phyloP scores from a whole-genome alignment of 2,329 filamentous ascomycete species.

The Exophiala mesophila region DNA sequence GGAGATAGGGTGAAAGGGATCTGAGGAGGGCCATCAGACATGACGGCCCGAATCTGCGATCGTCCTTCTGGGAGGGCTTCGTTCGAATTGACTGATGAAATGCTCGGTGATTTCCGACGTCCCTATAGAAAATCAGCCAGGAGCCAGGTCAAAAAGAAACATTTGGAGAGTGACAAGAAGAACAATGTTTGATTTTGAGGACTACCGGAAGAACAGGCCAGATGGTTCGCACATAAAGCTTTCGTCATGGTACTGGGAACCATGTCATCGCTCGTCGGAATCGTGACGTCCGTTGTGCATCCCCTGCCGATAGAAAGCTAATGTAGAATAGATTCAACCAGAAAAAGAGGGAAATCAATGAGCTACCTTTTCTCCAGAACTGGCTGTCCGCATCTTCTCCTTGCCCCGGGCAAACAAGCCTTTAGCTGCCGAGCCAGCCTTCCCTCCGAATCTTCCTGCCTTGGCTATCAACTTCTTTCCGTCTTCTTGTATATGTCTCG shows the following conservation, averaged over 20 bases:
- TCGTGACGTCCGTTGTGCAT: no score
- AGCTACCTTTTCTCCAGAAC: constrained; percentile 77
- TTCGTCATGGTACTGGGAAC: no score
- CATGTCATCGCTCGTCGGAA: no score
- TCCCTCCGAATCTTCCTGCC: constrained; percentile 66
- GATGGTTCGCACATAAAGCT: no score
- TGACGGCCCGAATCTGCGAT: constrained; percentile 14
- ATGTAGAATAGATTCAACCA: background rate
- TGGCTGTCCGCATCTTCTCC: constrained; percentile 67
- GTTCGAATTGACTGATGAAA: constrained; percentile 11
- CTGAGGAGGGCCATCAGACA: constrained; percentile 17
- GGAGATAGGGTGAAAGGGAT: constrained; percentile 19
- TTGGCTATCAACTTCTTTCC: constrained; percentile 85
- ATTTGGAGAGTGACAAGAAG: constrained; percentile 2
- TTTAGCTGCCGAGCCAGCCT: constrained; percentile 76
- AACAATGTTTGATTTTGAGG: constrained; percentile 18
- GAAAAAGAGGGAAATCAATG: constrained; percentile 51
- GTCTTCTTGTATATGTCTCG: constrained; percentile 66
- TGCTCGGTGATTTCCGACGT: constrained; percentile 17
- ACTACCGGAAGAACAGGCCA: constrained; percentile 15
- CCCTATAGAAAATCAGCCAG: constrained; percentile 25
- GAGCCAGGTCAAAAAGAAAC: constrained; percentile 6
- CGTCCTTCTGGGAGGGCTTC: constrained; percentile 4
- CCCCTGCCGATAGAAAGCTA: background rate
- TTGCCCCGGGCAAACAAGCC: constrained; percentile 87